Evolutionary conservation across 371 early-diverging fungal species (phyloP), one percentile per base, ranked within the genome.

Genomic region (Sporodiniella umbellata): DNA sequence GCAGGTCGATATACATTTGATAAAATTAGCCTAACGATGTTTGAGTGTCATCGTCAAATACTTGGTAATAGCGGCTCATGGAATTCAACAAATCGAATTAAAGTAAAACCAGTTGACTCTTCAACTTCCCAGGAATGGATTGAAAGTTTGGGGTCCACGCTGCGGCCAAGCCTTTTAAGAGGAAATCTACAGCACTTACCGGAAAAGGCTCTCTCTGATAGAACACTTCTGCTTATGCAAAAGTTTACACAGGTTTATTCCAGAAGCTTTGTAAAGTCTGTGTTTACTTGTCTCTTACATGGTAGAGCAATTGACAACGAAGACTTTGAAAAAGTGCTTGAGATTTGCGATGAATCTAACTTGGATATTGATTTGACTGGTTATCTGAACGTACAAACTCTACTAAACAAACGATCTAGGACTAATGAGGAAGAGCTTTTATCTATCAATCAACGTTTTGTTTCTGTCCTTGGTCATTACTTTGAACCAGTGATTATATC

Each of bases 311-410:
- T 89, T 18, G 71, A 69, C 21, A 53, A 66, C 6, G 53, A 56
- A n/a, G 89, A 90, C 59, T 68, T 89, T 37, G 73, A 78, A 24
- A 80, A 75, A 45, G 85, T 85, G 0, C 53, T 85, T 8, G 73
- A 75, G n/a, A 69, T 79, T 17, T 90, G 89, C 54, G 71, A 77
- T 19, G 80, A 85, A 43, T 74, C 80, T 1, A 67, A 69, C n/a
- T 59, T 89, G 24, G 84, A 86, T 44, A 81, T 89, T 45, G 87
- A 89, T 54, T 62, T 91, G 8, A 88, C 92, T 1, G 80, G 76
- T 0, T 88, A 84, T 52, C 54, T 91, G 2, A 89, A 91, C 53
- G 85, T 85, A 0, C 75, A 85, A 47, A 75, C 84, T 5, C 61
- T 83, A 39, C 63, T 77, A 3, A 58, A 54, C 24, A 44, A 51